These are phyloP conservation scores for Penicillium capsulatum DNA, from an alignment of 2,329 filamentous ascomycete species.

Conservation along the genomic window DNA sequence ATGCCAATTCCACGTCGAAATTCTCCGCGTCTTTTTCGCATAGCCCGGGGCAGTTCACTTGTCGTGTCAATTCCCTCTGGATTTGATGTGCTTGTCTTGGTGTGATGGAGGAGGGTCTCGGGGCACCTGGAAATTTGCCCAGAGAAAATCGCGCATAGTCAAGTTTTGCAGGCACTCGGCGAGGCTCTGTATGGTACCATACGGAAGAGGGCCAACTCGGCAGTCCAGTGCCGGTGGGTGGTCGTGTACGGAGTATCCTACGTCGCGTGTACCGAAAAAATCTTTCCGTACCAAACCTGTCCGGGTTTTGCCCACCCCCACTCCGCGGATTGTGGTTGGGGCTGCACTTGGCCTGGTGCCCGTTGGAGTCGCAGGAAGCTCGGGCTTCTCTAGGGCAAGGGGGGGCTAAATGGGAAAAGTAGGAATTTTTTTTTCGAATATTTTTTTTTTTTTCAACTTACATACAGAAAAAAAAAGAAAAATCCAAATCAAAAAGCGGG, in stretches of 20 bases:
- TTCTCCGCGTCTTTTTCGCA: constrained; percentile 13
- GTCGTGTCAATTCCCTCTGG: constrained; percentile 11
- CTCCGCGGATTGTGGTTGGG: too few species aligned
- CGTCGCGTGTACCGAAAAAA: too few species aligned
- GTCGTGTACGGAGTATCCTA: too few species aligned
- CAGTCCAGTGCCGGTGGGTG: constrained; percentile 17
- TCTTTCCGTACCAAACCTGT: too few species aligned
- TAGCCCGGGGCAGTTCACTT: constrained; percentile 2
- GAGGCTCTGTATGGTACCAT: constrained; percentile 10
- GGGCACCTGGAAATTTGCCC: too few species aligned
- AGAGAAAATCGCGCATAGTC: constrained; percentile 26
- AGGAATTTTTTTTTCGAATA: too few species aligned
- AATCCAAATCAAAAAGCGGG: constrained; percentile 8
- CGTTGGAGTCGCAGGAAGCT: not conserved
- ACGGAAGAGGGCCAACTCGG: constrained; percentile 15
- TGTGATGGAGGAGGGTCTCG: not conserved
- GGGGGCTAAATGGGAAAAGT: not conserved
- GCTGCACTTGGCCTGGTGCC: too few species aligned
- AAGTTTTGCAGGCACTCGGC: constrained; percentile 18
- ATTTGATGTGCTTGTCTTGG: constrained; percentile 5
- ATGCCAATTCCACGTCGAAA: constrained; percentile 6
- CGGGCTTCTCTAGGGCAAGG: not conserved
- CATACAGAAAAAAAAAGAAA: constrained; percentile 3
- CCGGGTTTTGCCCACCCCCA: too few species aligned
- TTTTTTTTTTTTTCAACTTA: too few species aligned